A percentile compares a stretch with the other conserved stretches of the same genome.
phyloP scores from a whole-genome alignment of 2,329 filamentous ascomycete genomes.

The Neopestalotiopsis rosae region DNA sequence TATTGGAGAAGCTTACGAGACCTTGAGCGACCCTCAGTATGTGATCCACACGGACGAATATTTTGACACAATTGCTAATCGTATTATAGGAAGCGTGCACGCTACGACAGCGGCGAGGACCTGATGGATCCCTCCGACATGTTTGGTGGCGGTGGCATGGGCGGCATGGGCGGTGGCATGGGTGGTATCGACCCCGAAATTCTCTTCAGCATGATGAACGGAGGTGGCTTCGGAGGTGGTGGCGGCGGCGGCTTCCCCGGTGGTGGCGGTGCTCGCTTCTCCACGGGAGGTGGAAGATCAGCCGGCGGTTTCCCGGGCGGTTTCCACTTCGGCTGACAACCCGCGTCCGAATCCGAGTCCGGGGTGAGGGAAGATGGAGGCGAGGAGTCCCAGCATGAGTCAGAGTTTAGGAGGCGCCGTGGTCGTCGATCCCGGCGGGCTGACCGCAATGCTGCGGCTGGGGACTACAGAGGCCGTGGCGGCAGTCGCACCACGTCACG shows the following conservation, averaged over 20 bases:
- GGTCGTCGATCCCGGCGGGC: slow-evolving; percentile 25
- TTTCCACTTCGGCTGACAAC: slow-evolving; percentile 63
- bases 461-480: neutral
- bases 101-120: slow-evolving; percentile 93
- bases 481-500: slow-evolving; percentile 18
- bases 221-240: slow-evolving; percentile 62
- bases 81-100: slow-evolving; percentile 73
- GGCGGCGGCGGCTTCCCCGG: slow-evolving; percentile 51
- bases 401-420: slow-evolving; percentile 42
- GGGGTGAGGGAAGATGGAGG: slow-evolving; percentile 35
- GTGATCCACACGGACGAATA: slow-evolving; percentile 32
- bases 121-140: slow-evolving; percentile 87
- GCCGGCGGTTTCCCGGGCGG: slow-evolving; percentile 52
- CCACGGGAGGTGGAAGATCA: slow-evolving; percentile 51
- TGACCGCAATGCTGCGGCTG: neutral
- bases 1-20: slow-evolving; percentile 96
- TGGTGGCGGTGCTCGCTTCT: slow-evolving; percentile 57
- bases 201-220: slow-evolving; percentile 84
- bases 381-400: slow-evolving; percentile 20
- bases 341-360: slow-evolving; percentile 30
- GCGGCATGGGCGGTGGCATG: slow-evolving; percentile 55
- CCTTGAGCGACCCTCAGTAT: slow-evolving; percentile 89
- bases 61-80: slow-evolving; percentile 39
- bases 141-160: slow-evolving; percentile 68
- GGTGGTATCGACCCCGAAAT: slow-evolving; percentile 76